Conservation (phyloP, 116 monocot genomes). For the Phalaenopsis hybrid region DNA sequence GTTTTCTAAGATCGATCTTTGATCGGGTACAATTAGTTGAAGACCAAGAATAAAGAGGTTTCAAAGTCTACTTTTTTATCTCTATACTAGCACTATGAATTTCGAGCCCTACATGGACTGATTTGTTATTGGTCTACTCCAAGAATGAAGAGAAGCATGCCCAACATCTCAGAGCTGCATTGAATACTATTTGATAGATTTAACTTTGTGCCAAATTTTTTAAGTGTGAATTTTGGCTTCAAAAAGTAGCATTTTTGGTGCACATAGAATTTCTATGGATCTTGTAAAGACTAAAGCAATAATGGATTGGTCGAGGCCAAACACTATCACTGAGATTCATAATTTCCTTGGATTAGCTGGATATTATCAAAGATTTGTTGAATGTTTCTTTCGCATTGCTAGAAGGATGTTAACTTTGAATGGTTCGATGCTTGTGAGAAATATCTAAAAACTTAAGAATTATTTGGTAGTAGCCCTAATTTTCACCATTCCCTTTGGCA, state of each 20-base stretch:
- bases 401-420: neutral
- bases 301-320: neutral
- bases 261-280: neutral
- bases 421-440: neutral
- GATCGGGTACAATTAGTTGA: too few relatives aligned
- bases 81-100: too few relatives aligned
- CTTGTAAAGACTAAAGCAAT: neutral
- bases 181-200: neutral
- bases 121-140: neutral
- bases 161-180: neutral
- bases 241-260: neutral
- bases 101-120: too few relatives aligned
- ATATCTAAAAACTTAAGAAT: too few relatives aligned
- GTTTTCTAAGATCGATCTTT: too few relatives aligned
- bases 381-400: neutral
- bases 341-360: neutral
- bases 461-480: too few relatives aligned
- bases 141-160: neutral
- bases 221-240: neutral
- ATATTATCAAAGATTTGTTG: neutral
- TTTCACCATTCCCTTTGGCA: too few relatives aligned
- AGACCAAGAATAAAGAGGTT: too few relatives aligned
- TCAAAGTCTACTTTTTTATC: too few relatives aligned
- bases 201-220: neutral
- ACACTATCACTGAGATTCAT: neutral